Evolutionary conservation across 2,329 filamentous ascomycete genomes (phyloP).

Genomic region (Clarireedia homoeocarpa): DNA sequence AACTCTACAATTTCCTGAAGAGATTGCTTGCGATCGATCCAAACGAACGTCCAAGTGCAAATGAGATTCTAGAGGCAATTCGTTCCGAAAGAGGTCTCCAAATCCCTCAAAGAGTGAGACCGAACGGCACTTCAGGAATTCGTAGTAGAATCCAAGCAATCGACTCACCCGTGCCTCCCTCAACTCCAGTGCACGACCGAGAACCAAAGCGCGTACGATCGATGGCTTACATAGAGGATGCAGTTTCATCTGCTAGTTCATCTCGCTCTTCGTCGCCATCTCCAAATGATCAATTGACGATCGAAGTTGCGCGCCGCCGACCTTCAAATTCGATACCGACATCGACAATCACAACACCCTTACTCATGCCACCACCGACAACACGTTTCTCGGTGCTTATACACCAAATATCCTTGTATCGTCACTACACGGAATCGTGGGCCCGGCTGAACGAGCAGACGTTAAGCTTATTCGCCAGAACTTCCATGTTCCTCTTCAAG

Average conservation of each 20-base stretch:
- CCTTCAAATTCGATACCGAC: constrained; percentile 3
- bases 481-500: constrained; percentile 62
- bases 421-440: constrained; percentile 32
- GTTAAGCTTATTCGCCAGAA: constrained; percentile 36
- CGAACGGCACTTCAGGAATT: constrained; percentile 20
- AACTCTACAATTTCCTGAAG: constrained; percentile 79
- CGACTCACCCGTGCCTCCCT: constrained; percentile 26
- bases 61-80: constrained; percentile 59
- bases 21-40: constrained; percentile 73
- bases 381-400: constrained; percentile 27
- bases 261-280: constrained; percentile 15
- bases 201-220: constrained; percentile 22
- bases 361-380: constrained; percentile 35
- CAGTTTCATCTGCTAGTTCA: constrained; percentile 13
- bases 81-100: constrained; percentile 27
- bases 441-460: constrained; percentile 26
- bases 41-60: constrained; percentile 69
- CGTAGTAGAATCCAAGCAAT: constrained; percentile 26
- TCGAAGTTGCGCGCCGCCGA: constrained; percentile 14
- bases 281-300: constrained; percentile 14
- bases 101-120: constrained; percentile 20
- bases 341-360: constrained; percentile 26
- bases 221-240: constrained; percentile 26
- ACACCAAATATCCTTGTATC: constrained; percentile 22
- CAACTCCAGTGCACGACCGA: constrained; percentile 21